Evolutionary conservation across 73 alveolate species (phyloP), one percentile per base, ranked within the genome.

Genomic region (Paramecium pentaurelia): DNA sequence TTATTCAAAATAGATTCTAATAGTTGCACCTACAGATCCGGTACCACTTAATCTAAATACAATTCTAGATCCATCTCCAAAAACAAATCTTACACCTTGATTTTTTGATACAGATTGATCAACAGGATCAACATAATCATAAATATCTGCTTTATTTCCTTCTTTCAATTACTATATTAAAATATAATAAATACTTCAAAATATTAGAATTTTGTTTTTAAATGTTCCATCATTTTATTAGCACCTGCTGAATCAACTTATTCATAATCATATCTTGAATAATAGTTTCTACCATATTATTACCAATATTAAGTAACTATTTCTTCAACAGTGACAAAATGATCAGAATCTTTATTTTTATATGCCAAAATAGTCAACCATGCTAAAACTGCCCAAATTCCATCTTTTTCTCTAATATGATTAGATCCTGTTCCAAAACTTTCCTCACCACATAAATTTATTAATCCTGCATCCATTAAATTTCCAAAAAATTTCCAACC

Each of bases 401-500:
- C 99, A 93, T 99, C 99, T 96, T 99, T 99, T 92, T 99, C 99
- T 88, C 99, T 97, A 64, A 97, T 96, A 80, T 99, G 99, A 95
- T 94, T 96, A 86, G 98, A 92, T 32, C 99, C 99, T 20, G 99
- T 99, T 18, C 99, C 99, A 68, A 99, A 99, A 88, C 99, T 95
- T 94, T 99, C 99, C 88, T 98, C 99, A 22, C 99, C 99, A 75
- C 99, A 97, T 16, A 98, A 75, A 20, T 96, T 93, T 40, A 98
- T 96, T 95, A 95, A 96, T 54, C 99, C 99, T 60, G 99, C 99
- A 96, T 99, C 99, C 98, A 99, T 98, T 86, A 99, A 95, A 92
- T 99, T 99, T 16, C 99, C 99, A 83, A 99, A 99, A 98, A 98
- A 99, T 93, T 99, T 99, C 99, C 99, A 99, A 25, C 99, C 99